Base-by-base conservation (phyloP, 148 eudicot genomes). In the Fagopyrum tataricum region DNA sequence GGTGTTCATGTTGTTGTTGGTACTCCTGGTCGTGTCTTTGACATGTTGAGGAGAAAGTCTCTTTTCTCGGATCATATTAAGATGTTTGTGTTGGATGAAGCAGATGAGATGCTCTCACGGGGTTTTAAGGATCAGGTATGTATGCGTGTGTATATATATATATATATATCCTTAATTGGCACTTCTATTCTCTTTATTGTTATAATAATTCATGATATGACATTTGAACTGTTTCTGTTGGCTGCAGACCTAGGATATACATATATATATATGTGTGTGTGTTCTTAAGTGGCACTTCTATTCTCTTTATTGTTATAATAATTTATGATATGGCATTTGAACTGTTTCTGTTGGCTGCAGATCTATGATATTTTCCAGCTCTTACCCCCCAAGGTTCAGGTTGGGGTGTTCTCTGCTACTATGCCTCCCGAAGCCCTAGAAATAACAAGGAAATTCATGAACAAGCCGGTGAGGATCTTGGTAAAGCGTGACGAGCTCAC, bases 1-100 rank as follows among this genome's bases (percentile, higher is more conserved):
- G 84, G 87, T 24, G 87, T 84, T 61, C 87, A 84, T 31, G 87
- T 84, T 75, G 87, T 84, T 75, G 84, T 84, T 73, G 87, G 87
- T 70, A 31, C 37, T 31, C 37, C 37, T 31, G 37, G 37, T 1
- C 37, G 37, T 31, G 37, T 31, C 37, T 31, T 84, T 72, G 87
- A 84, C 76, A 79, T 81, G 84, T 48, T 81, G 75, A 58, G 87
- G 11, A 79, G 87, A 66, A 75, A 77, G 62, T 79, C 84, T 0
- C 81, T 84, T 68, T 76, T 44, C 43, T 69, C 82, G 12, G 79
- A 84, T 72, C 72, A 62, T 73, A 81, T 84, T 21, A 79, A 47
- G 70, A 84, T 84, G 84, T 84, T 84, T 77, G 87, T 84, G 41
- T 64, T 84, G 82, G 87, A 84, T 75, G 87, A 84, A 71, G 87